A percentile compares a stretch with the other conserved stretches of the same genome.
Conservation (phyloP, 441 rosid species). For the Adansonia rubrostipa region DNA sequence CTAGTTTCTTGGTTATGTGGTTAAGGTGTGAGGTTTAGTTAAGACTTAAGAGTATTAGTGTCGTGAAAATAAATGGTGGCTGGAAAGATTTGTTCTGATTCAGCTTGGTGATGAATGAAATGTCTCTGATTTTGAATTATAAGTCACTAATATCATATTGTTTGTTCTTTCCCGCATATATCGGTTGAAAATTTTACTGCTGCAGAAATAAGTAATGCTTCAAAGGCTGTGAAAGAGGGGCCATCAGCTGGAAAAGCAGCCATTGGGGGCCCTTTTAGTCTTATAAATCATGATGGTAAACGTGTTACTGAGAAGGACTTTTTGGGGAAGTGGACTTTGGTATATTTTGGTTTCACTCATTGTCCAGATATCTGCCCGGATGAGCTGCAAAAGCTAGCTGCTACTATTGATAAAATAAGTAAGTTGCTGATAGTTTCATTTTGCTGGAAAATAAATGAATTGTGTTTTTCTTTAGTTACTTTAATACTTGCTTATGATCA, state of each 20-base stretch:
- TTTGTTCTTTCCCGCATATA: neutral
- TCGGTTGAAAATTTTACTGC: slow-evolving; percentile 24
- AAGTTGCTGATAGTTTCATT: slow-evolving; percentile 39
- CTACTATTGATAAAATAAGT: slow-evolving; percentile 89
- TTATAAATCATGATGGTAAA: slow-evolving; percentile 82
- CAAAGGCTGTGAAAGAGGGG: slow-evolving; percentile 82
- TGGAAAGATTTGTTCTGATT: neutral
- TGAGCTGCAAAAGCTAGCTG: slow-evolving; percentile 81
- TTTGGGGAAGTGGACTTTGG: slow-evolving; percentile 78
- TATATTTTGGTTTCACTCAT: slow-evolving; percentile 96
- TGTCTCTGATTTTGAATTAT: slow-evolving; percentile 11
- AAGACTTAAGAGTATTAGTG: neutral
- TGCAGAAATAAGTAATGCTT: slow-evolving; percentile 70
- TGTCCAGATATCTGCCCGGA: slow-evolving; percentile 99
- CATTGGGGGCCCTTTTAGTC: slow-evolving; percentile 91
- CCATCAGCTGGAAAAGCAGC: slow-evolving; percentile 94
- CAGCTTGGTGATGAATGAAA: neutral
- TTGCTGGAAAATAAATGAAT: neutral
- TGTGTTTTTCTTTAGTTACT: neutral
- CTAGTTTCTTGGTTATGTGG: neutral
- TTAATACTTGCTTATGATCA: neutral
- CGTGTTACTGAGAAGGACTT: slow-evolving; percentile 76
- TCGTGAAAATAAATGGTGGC: neutral
- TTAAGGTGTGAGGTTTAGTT: neutral
- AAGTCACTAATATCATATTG: neutral